phyloP scores from a whole-genome alignment of 768 basidiomycete genomes.

The Termitomyces sp. region DNA sequence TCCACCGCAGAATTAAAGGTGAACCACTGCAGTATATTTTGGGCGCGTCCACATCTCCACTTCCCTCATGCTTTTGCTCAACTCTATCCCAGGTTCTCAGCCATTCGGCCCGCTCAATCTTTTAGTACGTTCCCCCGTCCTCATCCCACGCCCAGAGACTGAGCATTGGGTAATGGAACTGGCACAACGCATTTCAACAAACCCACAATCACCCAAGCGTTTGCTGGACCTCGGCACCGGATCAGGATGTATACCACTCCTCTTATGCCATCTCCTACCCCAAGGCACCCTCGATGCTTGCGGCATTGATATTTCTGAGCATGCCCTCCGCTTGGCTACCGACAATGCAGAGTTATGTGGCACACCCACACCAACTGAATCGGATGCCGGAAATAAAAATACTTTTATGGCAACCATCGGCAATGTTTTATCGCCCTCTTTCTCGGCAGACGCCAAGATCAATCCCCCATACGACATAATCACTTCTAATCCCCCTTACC shows the following conservation, averaged over 20 bases:
- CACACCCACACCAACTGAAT: slow-evolving; percentile 25
- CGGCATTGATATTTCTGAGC: slow-evolving; percentile 64
- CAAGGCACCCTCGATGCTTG: slow-evolving; percentile 47
- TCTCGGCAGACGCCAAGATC: slow-evolving; percentile 29
- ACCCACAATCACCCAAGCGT: slow-evolving; percentile 27
- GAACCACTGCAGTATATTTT: slow-evolving; percentile 92
- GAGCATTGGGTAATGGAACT: slow-evolving; percentile 75
- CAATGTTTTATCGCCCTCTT: slow-evolving; percentile 41
- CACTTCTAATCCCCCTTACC: slow-evolving; percentile 87
- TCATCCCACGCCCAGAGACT: slow-evolving; percentile 95
- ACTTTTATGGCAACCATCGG: slow-evolving; percentile 35
- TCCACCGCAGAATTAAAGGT: slow-evolving; percentile 55
- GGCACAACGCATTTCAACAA: slow-evolving; percentile 38
- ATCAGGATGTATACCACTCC: slow-evolving; percentile 84
- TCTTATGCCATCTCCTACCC: slow-evolving; percentile 67
- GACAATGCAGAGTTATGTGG: slow-evolving; percentile 43
- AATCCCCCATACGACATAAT: slow-evolving; percentile 65
- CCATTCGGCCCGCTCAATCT: slow-evolving; percentile 86
- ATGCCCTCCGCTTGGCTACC: slow-evolving; percentile 49
- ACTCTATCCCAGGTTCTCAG: slow-evolving; percentile 53
- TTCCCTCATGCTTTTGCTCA: slow-evolving; percentile 10
- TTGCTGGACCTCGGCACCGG: slow-evolving; percentile 93
- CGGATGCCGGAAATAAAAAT: slow-evolving; percentile 21
- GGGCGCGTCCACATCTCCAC: slow-evolving; percentile 40
- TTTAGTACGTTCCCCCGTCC: slow-evolving; percentile 66